Evolutionary conservation across 1,139 yeast species (phyloP).

Genomic region (Barnettozyma hawaiiensis): DNA sequence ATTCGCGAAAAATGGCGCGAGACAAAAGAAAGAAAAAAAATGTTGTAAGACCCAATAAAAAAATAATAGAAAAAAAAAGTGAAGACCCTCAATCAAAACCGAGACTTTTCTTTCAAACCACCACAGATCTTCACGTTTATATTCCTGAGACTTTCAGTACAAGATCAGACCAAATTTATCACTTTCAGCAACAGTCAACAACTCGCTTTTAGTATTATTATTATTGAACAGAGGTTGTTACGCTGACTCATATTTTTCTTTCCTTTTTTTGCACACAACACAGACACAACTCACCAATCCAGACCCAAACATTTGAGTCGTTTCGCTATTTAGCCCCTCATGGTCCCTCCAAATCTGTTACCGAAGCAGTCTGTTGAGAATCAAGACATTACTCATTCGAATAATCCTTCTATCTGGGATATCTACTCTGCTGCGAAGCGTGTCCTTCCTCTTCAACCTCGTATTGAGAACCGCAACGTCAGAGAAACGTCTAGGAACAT

Average conservation of each 20-base stretch:
- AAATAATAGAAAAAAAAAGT: too few species aligned
- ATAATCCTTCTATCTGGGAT: slow-evolving; percentile 26
- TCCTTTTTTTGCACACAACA: too few species aligned
- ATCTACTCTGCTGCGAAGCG: slow-evolving; percentile 26
- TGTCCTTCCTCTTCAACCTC: slow-evolving; percentile 23
- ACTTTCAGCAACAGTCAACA: background rate
- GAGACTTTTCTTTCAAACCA: too few species aligned
- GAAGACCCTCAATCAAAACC: too few species aligned
- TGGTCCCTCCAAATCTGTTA: background rate
- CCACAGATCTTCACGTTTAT: background rate
- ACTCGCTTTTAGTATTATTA: too few species aligned
- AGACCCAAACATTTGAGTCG: too few species aligned
- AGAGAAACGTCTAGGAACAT: slow-evolving; percentile 23
- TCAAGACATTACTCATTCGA: background rate
- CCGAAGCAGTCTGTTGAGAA: background rate
- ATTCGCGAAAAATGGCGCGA: background rate
- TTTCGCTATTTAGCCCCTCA: background rate
- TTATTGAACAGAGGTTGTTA: too few species aligned
- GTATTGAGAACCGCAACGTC: slow-evolving; percentile 25
- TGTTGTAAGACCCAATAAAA: too few species aligned
- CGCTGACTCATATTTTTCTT: background rate
- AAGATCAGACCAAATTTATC: background rate
- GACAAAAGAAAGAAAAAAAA: too few species aligned
- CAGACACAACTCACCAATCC: too few species aligned
- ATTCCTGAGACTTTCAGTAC: too few species aligned